Evolutionary conservation across 208 protist genomes (phyloP).

Genomic region (Tritrichomonas musculus): DNA sequence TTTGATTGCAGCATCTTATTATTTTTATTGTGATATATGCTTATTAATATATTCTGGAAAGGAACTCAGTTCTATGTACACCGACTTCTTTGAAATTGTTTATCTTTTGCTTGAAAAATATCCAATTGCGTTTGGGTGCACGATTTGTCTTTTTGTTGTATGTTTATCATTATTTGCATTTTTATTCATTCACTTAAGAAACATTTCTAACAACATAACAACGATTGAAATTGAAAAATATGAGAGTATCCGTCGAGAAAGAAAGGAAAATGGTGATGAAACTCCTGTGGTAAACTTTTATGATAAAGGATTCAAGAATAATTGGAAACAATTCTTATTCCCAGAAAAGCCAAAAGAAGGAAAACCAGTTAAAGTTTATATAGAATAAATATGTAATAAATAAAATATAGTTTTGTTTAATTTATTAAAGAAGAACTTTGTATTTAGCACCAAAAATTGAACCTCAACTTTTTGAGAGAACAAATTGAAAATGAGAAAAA

Average conservation of each 20-base stretch:
- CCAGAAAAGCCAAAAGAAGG: not conserved
- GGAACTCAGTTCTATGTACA: not conserved
- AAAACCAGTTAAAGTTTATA: too few species aligned
- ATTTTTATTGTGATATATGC: not conserved
- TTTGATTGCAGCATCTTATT: not conserved
- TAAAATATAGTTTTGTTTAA: too few species aligned
- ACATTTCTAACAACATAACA: not conserved
- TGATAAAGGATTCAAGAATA: not conserved
- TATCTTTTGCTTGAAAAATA: not conserved
- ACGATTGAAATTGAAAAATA: not conserved
- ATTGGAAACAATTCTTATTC: slow-evolving; percentile 4
- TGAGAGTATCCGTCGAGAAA: not conserved
- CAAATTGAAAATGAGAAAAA: too few species aligned
- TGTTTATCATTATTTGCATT: not conserved
- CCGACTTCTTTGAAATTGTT: not conserved
- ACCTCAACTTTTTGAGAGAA: too few species aligned
- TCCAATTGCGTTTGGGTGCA: not conserved
- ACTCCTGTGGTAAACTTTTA: not conserved
- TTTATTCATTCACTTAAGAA: not conserved
- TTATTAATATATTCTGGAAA: not conserved
- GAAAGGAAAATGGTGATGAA: not conserved
- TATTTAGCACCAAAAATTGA: too few species aligned
- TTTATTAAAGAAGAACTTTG: too few species aligned
- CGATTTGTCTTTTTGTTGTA: not conserved
- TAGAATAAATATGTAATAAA: too few species aligned